Evolutionary conservation across 2,329 filamentous ascomycete species (phyloP), one percentile per base, ranked within the genome.

Genomic region (Aspergillus pseudoterreus): DNA sequence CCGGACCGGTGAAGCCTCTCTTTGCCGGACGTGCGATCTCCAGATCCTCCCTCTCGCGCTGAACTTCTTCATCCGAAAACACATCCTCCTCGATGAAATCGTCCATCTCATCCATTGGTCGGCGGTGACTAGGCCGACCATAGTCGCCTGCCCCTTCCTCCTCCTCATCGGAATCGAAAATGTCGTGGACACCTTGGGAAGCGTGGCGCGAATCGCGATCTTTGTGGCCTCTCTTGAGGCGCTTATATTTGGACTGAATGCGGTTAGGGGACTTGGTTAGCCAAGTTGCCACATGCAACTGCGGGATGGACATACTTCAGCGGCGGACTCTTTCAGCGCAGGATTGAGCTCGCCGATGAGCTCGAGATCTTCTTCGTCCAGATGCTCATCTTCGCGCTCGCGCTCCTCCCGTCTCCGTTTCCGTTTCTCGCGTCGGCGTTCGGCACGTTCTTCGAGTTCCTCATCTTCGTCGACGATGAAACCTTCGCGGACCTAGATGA

Each of bases 71-170:
- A 59, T 95, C 90, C 45, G 90, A 89, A 45, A 91, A 89, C 55
- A 90, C 92, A 63, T 97, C 94, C 63, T 96, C 91, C 68, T 97
- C 92, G 65, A 99, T 99, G 71, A 99, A 99, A 68, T 92, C 92
- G 54, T 90, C 90, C 70, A 95, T 90, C 64, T 95, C 90, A 69
- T 95, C 88, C 55, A 82, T 78, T 33, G 79, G 78, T 52, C 87
- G 81, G 55, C 82, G 82, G 53, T 77, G 68, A 41, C 64, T 68
- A 43, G 69, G 64, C 42, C 66, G 65, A 24, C 72, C 73, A 52
- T 79, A 79, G 50, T 81, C 79, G 15, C 68, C 50, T 21, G 56
- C 70, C 4, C 76, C 79, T 51, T 81, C 83, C 15, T 88, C 84
- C 49, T 95, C 92, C 56, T 97, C 92, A 48, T 96, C 92, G 59